Evolutionary conservation across 2,329 filamentous ascomycete genomes (phyloP), one percentile per base, ranked within the genome.

Genomic region (Aspergillus pseudoterreus): DNA sequence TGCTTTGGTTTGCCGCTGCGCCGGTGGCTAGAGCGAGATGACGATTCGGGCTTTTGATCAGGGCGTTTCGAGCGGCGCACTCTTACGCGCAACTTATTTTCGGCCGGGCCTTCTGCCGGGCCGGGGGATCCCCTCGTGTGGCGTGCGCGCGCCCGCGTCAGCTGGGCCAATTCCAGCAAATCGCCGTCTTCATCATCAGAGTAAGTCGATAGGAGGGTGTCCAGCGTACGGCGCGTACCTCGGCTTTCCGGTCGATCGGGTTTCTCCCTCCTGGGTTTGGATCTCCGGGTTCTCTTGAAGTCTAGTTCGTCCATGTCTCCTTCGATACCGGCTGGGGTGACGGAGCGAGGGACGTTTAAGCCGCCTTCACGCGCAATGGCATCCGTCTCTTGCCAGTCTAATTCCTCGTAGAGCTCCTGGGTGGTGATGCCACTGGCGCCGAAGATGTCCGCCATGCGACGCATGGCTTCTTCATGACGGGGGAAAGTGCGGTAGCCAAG

Each of bases 401-500:
- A 60, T 38, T 75, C 73, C 46, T 75, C 73, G 4, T 85, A 72
- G n/a, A 91, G 74, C 30, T 85, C 80, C 19, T 77, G 73, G 21
- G 82, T 82, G 2, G 79, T 78, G 24, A 85, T 75, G 2, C 86
- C 76, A 43, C 84, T 82, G 43, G 88, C 90, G 27, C 88, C 90
- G 54, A 92, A 87, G 47, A 89, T 81, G 39, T 90, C 83, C 2
- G 82, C 78, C 67, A 96, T 85, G 49, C 84, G 82, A 47, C 81
- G 79, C 59, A 95, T 76, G 0, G 92, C 87, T 57, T 82, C 78
- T 42, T 82, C 75, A 60, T 95, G 90, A 41, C 90, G 83, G 15
- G 76, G 70, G 52, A 84, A 82, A 60, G 78, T 84, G 43, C 89
- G 83, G 64, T 86, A 96, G 10, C 91, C 92, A 50, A 95, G 83